Conservation (phyloP, 129 eudicot species). For the Gnaphalium uliginosum region DNA sequence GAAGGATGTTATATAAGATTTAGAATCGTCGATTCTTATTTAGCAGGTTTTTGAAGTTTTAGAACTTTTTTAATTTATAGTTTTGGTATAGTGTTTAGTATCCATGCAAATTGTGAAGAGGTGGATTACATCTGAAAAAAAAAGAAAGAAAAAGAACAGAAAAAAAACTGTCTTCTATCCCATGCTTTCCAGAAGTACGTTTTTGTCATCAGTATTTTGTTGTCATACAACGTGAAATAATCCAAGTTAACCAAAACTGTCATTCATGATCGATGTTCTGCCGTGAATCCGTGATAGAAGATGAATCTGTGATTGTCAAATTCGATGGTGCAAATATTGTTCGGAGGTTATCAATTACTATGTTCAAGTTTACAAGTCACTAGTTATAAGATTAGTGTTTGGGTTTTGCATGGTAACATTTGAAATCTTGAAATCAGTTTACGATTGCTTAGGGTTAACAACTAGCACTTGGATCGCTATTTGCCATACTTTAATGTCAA, state of each 20-base stretch:
- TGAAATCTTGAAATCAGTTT: not conserved
- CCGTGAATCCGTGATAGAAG: too few relatives aligned
- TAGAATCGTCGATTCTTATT: conserved; percentile 4
- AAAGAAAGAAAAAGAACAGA: too few relatives aligned
- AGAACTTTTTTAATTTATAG: not conserved
- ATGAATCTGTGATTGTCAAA: not conserved
- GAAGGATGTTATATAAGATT: not conserved
- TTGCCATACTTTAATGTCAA: not conserved
- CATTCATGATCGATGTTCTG: too few relatives aligned
- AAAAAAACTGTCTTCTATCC: not conserved
- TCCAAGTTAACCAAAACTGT: too few relatives aligned
- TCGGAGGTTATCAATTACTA: not conserved
- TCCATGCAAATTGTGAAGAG: not conserved
- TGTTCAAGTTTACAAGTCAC: not conserved
- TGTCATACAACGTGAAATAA: too few relatives aligned
- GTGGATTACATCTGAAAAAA: too few relatives aligned
- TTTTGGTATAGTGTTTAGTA: not conserved
- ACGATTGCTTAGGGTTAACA: not conserved
- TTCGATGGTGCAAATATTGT: not conserved
- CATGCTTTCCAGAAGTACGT: not conserved
- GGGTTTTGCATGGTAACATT: not conserved
- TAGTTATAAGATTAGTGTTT: not conserved
- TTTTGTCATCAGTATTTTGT: not conserved
- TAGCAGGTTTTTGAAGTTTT: conserved; percentile 8
- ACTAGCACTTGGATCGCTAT: not conserved